Evolutionary conservation across 139 green algal species (phyloP).

Genomic region (Pseudopediastrum boryanum): DNA sequence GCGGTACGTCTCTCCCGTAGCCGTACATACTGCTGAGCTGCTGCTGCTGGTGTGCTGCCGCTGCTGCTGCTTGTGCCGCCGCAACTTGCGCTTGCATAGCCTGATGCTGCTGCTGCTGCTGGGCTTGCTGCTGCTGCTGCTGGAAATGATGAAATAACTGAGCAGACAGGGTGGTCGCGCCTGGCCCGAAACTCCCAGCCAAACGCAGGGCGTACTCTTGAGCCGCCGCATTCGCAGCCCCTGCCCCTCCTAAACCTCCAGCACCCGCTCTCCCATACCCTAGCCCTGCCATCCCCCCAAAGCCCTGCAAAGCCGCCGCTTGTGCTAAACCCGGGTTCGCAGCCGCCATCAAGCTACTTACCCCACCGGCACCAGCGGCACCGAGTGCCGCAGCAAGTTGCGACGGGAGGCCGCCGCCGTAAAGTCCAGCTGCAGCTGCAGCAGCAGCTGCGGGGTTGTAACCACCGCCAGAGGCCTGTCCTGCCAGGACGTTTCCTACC

Average conservation of each 20-base stretch:
- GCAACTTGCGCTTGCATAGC: neutral
- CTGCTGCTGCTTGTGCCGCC: neutral
- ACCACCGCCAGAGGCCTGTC: too few species aligned
- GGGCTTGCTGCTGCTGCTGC: slow-evolving; percentile 4
- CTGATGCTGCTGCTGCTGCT: neutral
- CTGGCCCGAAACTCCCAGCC: neutral
- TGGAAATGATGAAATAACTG: neutral
- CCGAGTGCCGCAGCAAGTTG: neutral
- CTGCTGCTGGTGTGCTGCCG: slow-evolving; percentile 6
- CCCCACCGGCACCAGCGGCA: neutral
- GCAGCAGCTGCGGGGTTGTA: slow-evolving; percentile 6
- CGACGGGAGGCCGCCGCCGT: neutral
- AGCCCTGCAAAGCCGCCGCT: slow-evolving; percentile 21
- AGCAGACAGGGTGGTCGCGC: neutral
- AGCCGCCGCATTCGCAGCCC: neutral
- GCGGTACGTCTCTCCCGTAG: slow-evolving; percentile 1
- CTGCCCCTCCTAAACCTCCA: neutral
- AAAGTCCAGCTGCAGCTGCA: slow-evolving; percentile 13
- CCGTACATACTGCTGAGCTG: neutral
- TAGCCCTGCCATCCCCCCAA: slow-evolving; percentile 14
- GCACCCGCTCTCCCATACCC: neutral
- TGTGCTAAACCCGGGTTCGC: slow-evolving; percentile 18
- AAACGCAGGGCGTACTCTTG: neutral
- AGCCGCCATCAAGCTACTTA: slow-evolving; percentile 28
- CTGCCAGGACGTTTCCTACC: slow-evolving; percentile 10